Conservation (phyloP, 495 filamentous ascomycete genomes). For the Penicillium flavigenum region DNA sequence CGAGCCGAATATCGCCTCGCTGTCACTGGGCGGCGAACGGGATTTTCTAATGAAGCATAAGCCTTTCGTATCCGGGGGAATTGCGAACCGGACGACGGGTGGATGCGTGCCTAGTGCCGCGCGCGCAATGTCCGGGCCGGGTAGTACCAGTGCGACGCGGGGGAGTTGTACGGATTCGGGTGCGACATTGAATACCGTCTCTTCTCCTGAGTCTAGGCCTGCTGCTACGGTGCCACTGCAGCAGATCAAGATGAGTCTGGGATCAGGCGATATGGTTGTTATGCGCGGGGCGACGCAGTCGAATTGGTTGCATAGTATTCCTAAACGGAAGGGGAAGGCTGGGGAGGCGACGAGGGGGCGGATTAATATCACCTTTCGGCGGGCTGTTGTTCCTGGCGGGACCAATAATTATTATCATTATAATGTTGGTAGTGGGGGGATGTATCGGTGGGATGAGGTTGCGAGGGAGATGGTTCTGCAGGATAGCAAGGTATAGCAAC, state of each 20-base stretch:
- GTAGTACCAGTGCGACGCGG: neutral
- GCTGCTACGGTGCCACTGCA: slow-evolving; percentile 15
- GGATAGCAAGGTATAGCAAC: neutral
- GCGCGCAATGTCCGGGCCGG: slow-evolving; percentile 4
- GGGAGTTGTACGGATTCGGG: neutral
- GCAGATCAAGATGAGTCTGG: slow-evolving; percentile 59
- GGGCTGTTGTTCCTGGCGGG: slow-evolving; percentile 60
- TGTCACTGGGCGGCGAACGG: slow-evolving; percentile 62
- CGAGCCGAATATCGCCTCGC: slow-evolving; percentile 66
- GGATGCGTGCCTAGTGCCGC: neutral
- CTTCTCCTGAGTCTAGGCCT: neutral
- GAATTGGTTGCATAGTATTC: slow-evolving; percentile 73
- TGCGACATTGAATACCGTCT: neutral
- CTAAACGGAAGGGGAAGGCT: slow-evolving; percentile 59
- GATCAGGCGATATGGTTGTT: slow-evolving; percentile 67
- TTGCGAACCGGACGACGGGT: neutral
- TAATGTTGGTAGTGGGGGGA: slow-evolving; percentile 66
- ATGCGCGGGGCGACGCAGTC: slow-evolving; percentile 69
- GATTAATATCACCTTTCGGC: slow-evolving; percentile 75
- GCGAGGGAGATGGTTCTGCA: slow-evolving; percentile 51
- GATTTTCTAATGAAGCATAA: slow-evolving; percentile 76
- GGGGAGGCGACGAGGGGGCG: slow-evolving; percentile 53
- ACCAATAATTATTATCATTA: slow-evolving; percentile 74
- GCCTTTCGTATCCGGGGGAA: slow-evolving; percentile 25
- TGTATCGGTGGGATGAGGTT: slow-evolving; percentile 60